These are phyloP conservation scores for Cladobotryum protrusum DNA, from an alignment of 2,329 filamentous ascomycete species.

Conservation along the genomic window DNA sequence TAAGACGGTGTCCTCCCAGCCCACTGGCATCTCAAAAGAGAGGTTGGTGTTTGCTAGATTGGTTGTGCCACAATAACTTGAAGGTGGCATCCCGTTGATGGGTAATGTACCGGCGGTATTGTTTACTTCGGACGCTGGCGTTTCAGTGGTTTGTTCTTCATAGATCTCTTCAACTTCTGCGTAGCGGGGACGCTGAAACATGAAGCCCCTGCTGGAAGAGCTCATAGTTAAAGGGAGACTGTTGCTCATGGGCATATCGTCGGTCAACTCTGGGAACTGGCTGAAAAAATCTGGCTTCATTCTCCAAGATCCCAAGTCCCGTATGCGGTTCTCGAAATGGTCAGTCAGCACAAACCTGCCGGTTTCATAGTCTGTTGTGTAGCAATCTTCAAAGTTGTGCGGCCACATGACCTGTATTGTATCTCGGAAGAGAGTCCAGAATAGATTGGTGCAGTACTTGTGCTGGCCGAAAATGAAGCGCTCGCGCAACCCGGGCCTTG, in stretches of 20 bases:
- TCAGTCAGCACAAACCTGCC: conserved; percentile 20
- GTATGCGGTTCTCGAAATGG: conserved; percentile 19
- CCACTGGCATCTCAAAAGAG: too few relatives aligned
- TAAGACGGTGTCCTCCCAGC: too few relatives aligned
- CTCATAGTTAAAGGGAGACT: neutral
- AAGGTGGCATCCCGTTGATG: too few relatives aligned
- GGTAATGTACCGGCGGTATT: too few relatives aligned
- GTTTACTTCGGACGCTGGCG: too few relatives aligned
- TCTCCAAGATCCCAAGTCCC: conserved; percentile 24
- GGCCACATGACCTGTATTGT: conserved; percentile 22
- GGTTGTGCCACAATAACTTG: too few relatives aligned
- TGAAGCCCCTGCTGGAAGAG: too few relatives aligned
- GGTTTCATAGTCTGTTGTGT: conserved; percentile 19
- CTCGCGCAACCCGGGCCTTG: conserved; percentile 24
- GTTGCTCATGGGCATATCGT: conserved; percentile 25
- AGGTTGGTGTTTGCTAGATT: too few relatives aligned
- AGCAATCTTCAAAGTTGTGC: conserved; percentile 21
- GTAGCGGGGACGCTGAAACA: too few relatives aligned
- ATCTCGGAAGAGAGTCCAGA: conserved; percentile 21
- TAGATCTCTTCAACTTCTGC: too few relatives aligned
- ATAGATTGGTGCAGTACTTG: conserved; percentile 24
- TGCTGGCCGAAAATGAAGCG: conserved; percentile 25
- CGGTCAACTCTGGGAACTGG: conserved; percentile 21
- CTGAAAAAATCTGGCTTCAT: conserved; percentile 23
- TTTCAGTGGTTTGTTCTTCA: too few relatives aligned